Conservation (phyloP, 352 stramenopile genomes). For the Globisporangium cystogenes region DNA sequence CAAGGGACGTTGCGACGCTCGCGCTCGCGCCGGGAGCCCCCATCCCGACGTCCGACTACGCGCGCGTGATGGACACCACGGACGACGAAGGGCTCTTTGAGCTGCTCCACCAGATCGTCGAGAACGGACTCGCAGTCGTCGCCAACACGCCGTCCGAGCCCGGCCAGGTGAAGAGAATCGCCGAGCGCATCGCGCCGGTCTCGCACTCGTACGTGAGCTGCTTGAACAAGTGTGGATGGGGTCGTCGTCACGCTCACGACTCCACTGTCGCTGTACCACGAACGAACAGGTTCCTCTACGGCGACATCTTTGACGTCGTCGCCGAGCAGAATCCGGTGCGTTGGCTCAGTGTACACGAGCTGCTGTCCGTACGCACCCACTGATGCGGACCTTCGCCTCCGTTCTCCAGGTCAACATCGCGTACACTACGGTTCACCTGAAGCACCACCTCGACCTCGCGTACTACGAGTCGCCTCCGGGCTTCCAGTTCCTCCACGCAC, state of each 20-base stretch:
- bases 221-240: too few species aligned
- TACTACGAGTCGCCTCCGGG: conserved; percentile 97
- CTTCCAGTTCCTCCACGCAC: conserved; percentile 93
- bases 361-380: not conserved
- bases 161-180: conserved; percentile 62
- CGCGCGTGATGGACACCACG: conserved; percentile 45
- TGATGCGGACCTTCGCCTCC: not conserved
- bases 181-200: conserved; percentile 71
- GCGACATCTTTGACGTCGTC: conserved; percentile 82
- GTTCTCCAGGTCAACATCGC: conserved; percentile 89
- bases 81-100: conserved; percentile 65
- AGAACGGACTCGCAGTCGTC: conserved; percentile 69
- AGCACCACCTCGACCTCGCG: conserved; percentile 93
- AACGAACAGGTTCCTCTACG: conserved; percentile 64
- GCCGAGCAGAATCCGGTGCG: conserved; percentile 71
- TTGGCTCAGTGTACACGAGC: not conserved
- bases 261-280: not conserved
- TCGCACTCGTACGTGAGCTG: conserved; percentile 62
- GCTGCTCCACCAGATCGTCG: conserved; percentile 59
- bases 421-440: conserved; percentile 89
- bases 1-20: conserved; percentile 38
- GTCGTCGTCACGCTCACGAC: not conserved
- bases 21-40: conserved; percentile 35
- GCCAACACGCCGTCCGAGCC: conserved; percentile 55
- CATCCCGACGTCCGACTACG: conserved; percentile 58